Evolutionary conservation across 2,329 filamentous ascomycete genomes (phyloP).

Genomic region (Pseudopithomyces chartarum): DNA sequence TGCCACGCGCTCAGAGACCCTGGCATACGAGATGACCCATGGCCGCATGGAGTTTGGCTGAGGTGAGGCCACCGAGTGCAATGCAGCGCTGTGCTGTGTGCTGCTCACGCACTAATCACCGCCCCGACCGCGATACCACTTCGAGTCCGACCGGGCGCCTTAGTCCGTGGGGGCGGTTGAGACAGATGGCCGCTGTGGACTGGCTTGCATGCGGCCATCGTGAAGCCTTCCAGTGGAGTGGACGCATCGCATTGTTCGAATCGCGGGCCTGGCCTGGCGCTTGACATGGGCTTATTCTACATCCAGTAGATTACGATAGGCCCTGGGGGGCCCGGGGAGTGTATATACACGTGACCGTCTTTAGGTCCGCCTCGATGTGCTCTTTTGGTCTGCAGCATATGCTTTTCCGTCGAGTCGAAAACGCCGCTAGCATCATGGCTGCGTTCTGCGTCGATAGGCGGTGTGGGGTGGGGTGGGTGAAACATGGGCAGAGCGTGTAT

Average conservation of each 20-base stretch:
- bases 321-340: no score
- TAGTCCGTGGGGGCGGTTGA: slow-evolving; percentile 5
- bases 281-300: no score
- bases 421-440: no score
- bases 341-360: no score
- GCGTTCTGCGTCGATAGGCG: background rate
- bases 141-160: slow-evolving; percentile 5
- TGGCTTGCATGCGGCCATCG: background rate
- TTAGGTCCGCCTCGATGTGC: no score
- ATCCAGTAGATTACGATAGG: no score
- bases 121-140: slow-evolving; percentile 11
- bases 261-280: background rate
- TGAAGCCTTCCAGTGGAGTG: background rate
- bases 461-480: background rate
- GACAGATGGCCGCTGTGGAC: background rate
- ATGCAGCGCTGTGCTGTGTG: background rate
- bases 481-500: slow-evolving; percentile 4
- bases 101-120: slow-evolving; percentile 14
- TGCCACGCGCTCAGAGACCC: slow-evolving; percentile 12
- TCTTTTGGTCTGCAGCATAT: no score
- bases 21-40: slow-evolving; percentile 14
- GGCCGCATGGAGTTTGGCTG: slow-evolving; percentile 13
- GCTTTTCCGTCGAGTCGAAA: no score
- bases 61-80: slow-evolving; percentile 14
- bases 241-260: background rate